Conservation (phyloP, 305 asterid species). For the Galium porrigens region DNA sequence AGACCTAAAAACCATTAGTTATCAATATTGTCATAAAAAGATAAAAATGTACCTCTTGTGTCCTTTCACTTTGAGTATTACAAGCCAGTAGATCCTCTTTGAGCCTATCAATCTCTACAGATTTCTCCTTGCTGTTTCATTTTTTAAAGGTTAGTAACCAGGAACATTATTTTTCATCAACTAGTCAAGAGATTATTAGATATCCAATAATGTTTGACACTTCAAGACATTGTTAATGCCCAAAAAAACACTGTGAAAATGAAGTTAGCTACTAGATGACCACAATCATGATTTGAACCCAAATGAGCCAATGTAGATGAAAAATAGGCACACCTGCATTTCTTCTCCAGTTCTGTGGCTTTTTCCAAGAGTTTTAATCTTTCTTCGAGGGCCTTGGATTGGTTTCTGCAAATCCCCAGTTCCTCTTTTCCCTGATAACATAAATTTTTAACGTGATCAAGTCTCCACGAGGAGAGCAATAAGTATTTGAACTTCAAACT, state of each 20-base stretch:
- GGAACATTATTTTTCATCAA: too few relatives aligned
- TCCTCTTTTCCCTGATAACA: slow-evolving; percentile 38
- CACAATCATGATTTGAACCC: background rate
- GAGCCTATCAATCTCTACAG: slow-evolving; percentile 31
- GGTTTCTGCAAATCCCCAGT: slow-evolving; percentile 38
- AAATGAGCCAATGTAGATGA: slow-evolving; percentile 5
- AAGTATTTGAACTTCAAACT: background rate
- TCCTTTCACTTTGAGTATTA: slow-evolving; percentile 36
- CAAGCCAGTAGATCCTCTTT: slow-evolving; percentile 30
- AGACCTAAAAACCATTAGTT: background rate
- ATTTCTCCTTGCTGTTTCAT: slow-evolving; percentile 28
- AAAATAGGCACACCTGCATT: slow-evolving; percentile 33
- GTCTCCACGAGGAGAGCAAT: background rate
- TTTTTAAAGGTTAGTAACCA: slow-evolving; percentile 7
- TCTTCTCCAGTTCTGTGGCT: slow-evolving; percentile 23
- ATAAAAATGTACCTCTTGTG: slow-evolving; percentile 12
- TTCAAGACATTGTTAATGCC: background rate
- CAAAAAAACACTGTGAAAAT: background rate
- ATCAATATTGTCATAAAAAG: slow-evolving; percentile 1
- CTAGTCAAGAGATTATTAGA: background rate
- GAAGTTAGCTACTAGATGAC: background rate
- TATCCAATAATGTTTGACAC: background rate
- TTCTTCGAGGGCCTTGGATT: slow-evolving; percentile 37
- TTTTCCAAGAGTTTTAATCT: slow-evolving; percentile 27
- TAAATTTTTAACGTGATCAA: slow-evolving; percentile 14